These are phyloP conservation scores for Phyllosticta capitalensis DNA, from an alignment of 2,329 filamentous ascomycete genomes.

Conservation along the genomic window DNA sequence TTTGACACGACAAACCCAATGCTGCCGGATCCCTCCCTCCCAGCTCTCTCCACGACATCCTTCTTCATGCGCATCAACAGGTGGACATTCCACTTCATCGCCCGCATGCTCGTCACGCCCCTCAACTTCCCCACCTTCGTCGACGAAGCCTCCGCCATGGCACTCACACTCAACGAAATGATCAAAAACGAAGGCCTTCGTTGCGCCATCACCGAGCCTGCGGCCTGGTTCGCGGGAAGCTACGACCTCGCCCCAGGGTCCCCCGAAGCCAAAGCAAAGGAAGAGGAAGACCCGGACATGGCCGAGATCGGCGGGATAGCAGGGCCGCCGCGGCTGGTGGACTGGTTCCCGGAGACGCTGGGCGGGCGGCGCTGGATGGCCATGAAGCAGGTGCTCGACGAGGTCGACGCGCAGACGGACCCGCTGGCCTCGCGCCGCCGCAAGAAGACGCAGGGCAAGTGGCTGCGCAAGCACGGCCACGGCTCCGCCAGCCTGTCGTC, in stretches of 20 bases:
- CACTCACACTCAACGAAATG: conserved; percentile 20
- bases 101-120: conserved; percentile 15
- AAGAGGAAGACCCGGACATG: conserved; percentile 6
- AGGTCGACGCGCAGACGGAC: background rate
- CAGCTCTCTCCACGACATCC: conserved; percentile 18
- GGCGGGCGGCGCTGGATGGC: conserved; percentile 16
- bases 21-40: conserved; percentile 14
- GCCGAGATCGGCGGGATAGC: background rate
- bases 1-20: conserved; percentile 18
- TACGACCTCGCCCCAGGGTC: conserved; percentile 6
- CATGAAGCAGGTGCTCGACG: conserved; percentile 11
- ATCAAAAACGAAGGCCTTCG: background rate
- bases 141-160: conserved; percentile 32
- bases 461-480: background rate
- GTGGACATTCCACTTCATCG: conserved; percentile 17
- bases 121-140: conserved; percentile 18
- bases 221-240: conserved; percentile 6
- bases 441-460: background rate
- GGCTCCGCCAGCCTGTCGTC: background rate
- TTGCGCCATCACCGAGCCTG: conserved; percentile 2
- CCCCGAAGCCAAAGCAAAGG: background rate
- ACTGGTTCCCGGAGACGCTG: conserved; percentile 16
- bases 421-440: background rate
- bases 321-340: conserved; percentile 2
- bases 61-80: conserved; percentile 23